These are phyloP conservation scores for Starmerella khaoyaiensis DNA, from an alignment of 805 yeast species.

Conservation along the genomic window DNA sequence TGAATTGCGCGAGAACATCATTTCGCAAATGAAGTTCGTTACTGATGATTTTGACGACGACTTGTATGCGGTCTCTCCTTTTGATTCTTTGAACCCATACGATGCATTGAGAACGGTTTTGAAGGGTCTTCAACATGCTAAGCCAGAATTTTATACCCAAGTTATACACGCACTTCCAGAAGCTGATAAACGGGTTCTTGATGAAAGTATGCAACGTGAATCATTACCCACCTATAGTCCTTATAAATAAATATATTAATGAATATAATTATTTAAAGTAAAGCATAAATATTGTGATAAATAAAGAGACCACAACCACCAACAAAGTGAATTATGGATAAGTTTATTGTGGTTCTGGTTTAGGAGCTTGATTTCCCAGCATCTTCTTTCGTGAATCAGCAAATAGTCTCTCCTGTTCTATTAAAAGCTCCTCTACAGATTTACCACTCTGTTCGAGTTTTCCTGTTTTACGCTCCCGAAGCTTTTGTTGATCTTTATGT, in stretches of 20 bases:
- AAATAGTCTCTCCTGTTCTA: conserved; percentile 86
- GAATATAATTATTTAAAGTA: neutral
- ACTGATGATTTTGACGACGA: conserved; percentile 74
- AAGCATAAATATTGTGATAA: neutral
- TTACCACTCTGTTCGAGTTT: conserved; percentile 88
- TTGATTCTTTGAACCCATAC: conserved; percentile 66
- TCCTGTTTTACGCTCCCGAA: conserved; percentile 75
- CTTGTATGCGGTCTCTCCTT: conserved; percentile 62
- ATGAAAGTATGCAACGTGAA: conserved; percentile 23
- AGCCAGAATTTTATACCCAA: conserved; percentile 37
- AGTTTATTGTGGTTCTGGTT: conserved; percentile 3
- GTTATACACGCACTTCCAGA: conserved; percentile 33
- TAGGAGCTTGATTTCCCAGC: conserved; percentile 16
- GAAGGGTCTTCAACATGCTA: conserved; percentile 36
- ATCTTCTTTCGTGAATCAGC: conserved; percentile 27
- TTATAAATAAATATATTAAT: neutral
- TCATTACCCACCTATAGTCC: conserved; percentile 14
- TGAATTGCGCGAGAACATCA: neutral
- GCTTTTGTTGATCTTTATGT: conserved; percentile 77
- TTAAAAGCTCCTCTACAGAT: conserved; percentile 79
- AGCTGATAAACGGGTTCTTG: conserved; percentile 29
- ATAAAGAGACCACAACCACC: neutral
- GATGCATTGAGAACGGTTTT: conserved; percentile 48
- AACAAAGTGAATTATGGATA: neutral
- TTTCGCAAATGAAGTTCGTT: conserved; percentile 20